Evolutionary conservation across 2,329 filamentous ascomycete species (phyloP), one percentile per base, ranked within the genome.

Genomic region (Knufia petricola): DNA sequence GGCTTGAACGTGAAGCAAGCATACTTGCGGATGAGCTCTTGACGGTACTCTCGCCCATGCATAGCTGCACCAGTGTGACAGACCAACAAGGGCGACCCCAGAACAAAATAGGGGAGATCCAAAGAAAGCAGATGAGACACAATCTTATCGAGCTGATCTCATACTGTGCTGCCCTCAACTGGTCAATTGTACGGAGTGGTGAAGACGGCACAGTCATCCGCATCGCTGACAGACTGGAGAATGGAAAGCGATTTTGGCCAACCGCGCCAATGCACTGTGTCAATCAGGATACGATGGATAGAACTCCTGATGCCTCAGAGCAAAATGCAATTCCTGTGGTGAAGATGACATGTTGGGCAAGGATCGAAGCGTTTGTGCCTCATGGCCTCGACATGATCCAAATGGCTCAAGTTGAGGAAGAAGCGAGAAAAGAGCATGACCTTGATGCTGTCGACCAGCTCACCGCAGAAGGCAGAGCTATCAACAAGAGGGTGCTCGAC

Each of bases 321-420:
- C 12, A 46, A 2, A 28, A 49, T 17, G 41, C 50, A 20, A 36
- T 17, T 13, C 30, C 52, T 15, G 21, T 41, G 6, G 46, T 58
- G 41, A 53, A 51, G 42, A 58, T 58, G 55, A 56, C 49, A 3
- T 58, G 55, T 39, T 58, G 54, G 49, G 46, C 46, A 10, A 30
- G 51, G 26, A 47, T 58, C 39, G 54, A 58, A 47, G 55, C 54
- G 12, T 36, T 7, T 12, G 21, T 40, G 12, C 32, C 32, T 17
- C 30, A 46, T 21, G 44, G 44, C 15, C 17, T 17, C 19, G 44
- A 46, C 23, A n/a, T 37, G 7, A 17, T 13, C 2, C n/a, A 46
- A 19, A 37, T 46, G 31, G 44, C 17, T 3, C 15, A 26, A 4
- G 13, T 23, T 10, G 20, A 46, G 34, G 21, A 8, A 12, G 19